phyloP scores from a whole-genome alignment of 2,329 filamentous ascomycete genomes.

The Aspergillus piperis region DNA sequence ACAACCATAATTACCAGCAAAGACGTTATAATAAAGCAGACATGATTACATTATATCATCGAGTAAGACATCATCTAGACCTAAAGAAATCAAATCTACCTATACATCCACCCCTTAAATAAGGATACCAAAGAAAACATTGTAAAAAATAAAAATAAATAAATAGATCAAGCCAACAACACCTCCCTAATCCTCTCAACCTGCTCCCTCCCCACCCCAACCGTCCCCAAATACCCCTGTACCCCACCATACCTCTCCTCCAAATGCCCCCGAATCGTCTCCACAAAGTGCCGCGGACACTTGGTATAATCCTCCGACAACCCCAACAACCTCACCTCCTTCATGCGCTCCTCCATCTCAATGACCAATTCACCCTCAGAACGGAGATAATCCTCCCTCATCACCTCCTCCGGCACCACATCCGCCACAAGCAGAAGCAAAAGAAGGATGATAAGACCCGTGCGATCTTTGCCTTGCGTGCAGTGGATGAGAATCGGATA shows the following conservation, averaged over 20 bases:
- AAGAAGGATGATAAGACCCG: constrained; percentile 70
- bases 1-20: no score
- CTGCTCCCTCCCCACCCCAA: constrained; percentile 58
- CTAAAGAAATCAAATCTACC: not conserved
- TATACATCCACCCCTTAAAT: not conserved
- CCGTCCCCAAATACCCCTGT: constrained; percentile 62
- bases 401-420: constrained; percentile 57
- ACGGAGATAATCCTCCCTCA: constrained; percentile 71
- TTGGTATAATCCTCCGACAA: constrained; percentile 71
- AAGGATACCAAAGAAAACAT: no score
- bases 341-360: constrained; percentile 64
- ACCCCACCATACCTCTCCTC: constrained; percentile 65
- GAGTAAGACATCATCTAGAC: no score
- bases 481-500: constrained; percentile 76
- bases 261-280: constrained; percentile 60
- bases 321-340: constrained; percentile 70
- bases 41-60: no score
- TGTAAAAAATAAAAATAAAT: no score
- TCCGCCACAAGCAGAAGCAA: constrained; percentile 61
- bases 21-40: no score
- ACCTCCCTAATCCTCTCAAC: constrained; percentile 39
- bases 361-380: constrained; percentile 62
- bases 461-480: constrained; percentile 86
- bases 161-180: constrained; percentile 26
- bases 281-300: constrained; percentile 67